A percentile compares a stretch with the other conserved stretches of the same genome.
Evolutionary conservation across 2,329 filamentous ascomycete genomes (phyloP).

Genomic region (Cytospora piceicola): DNA sequence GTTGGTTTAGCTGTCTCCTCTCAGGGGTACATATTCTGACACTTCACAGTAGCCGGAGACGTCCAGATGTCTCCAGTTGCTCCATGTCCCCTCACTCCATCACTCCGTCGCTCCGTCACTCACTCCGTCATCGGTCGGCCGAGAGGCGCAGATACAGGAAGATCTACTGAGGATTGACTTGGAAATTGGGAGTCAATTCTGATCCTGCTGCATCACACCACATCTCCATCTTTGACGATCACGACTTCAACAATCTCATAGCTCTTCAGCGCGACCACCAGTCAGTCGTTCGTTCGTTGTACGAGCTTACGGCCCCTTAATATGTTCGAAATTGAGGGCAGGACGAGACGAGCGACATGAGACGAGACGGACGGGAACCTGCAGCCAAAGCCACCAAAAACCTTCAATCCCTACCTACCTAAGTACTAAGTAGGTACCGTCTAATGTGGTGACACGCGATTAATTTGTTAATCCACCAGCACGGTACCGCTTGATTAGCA

Average conservation of each 20-base stretch:
- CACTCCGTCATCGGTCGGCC: not conserved
- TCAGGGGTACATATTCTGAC: not conserved
- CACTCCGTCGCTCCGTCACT: not conserved
- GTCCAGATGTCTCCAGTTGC: not conserved
- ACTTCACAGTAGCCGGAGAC: not conserved
- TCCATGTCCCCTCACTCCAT: too few relatives aligned
- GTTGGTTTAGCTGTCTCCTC: not conserved
- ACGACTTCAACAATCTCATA: not conserved
- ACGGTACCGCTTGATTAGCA: not conserved
- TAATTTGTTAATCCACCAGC: not conserved
- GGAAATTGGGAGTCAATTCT: not conserved
- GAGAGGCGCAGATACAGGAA: not conserved
- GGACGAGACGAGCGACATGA: not conserved
- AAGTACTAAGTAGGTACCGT: too few relatives aligned
- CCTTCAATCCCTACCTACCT: too few relatives aligned
- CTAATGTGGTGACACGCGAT: not conserved
- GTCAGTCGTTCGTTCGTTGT: not conserved
- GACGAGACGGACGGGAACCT: not conserved
- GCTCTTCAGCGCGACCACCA: not conserved
- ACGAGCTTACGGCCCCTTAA: not conserved
- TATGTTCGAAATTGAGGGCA: not conserved
- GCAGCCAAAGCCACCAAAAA: not conserved
- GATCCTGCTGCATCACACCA: not conserved
- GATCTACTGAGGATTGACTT: not conserved
- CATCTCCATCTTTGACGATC: not conserved